phyloP scores from a whole-genome alignment of 1,284 basidiomycete species.

The Puccinia brachypodii region DNA sequence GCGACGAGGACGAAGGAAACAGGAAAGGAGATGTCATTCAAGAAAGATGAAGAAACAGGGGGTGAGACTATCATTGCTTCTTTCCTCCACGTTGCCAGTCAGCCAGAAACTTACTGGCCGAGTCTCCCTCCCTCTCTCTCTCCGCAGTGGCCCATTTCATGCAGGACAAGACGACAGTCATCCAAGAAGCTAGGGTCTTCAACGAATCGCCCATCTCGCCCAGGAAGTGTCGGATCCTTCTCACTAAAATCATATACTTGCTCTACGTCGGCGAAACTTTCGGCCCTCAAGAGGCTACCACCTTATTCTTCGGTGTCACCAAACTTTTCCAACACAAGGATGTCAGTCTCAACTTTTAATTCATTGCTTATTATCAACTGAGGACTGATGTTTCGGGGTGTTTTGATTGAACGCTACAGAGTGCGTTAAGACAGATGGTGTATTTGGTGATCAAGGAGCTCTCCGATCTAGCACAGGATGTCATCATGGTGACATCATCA shows the following conservation, averaged over 20 bases:
- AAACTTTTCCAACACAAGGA: constrained; percentile 99
- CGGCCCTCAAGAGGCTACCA: constrained; percentile 92
- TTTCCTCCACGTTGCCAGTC: background rate
- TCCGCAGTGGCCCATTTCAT: constrained; percentile 54
- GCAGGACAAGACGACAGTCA: constrained; percentile 66
- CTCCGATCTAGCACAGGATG: constrained; percentile 91
- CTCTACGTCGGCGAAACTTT: constrained; percentile 96
- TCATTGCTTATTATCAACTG: background rate
- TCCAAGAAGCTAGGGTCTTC: constrained; percentile 98
- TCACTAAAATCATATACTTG: constrained; percentile 94
- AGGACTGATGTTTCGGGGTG: background rate
- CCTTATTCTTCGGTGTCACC: constrained; percentile 96
- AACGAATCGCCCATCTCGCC: constrained; percentile 89
- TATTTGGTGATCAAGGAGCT: constrained; percentile 99
- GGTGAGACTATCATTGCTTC: constrained; percentile 50
- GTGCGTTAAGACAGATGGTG: constrained; percentile 93
- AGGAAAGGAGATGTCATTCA: constrained; percentile 73
- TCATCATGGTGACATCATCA: constrained; percentile 99
- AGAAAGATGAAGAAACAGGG: constrained; percentile 88
- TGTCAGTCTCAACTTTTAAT: constrained; percentile 64
- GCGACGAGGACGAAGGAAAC: no score
- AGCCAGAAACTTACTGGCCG: constrained; percentile 31
- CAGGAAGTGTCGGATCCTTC: constrained; percentile 90
- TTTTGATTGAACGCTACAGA: constrained; percentile 62
- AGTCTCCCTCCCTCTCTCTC: background rate